Evolutionary conservation across 352 stramenopile species (phyloP).

Genomic region (Pythium myriotylum): DNA sequence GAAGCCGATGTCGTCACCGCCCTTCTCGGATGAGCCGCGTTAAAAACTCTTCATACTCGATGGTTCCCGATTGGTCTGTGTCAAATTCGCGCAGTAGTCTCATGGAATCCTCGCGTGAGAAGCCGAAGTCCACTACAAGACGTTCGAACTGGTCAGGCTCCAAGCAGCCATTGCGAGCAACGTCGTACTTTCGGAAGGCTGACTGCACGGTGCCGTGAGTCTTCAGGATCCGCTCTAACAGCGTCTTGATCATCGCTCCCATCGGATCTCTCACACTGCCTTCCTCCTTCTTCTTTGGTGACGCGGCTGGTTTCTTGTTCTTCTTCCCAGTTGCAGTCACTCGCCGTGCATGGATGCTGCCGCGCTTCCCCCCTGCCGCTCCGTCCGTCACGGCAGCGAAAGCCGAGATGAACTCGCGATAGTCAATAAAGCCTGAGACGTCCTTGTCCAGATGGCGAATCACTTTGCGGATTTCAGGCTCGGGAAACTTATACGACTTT

Average conservation of each 20-base stretch:
- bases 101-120: slow-evolving; percentile 35
- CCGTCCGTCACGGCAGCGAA: slow-evolving; percentile 38
- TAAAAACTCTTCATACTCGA: slow-evolving; percentile 64
- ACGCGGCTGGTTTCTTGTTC: not conserved
- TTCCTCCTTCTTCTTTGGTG: not conserved
- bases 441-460: slow-evolving; percentile 68
- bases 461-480: slow-evolving; percentile 71
- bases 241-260: slow-evolving; percentile 2
- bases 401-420: slow-evolving; percentile 63
- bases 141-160: slow-evolving; percentile 48
- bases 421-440: slow-evolving; percentile 76
- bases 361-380: slow-evolving; percentile 12
- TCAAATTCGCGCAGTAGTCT: slow-evolving; percentile 43
- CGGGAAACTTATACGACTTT: slow-evolving; percentile 57
- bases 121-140: slow-evolving; percentile 38
- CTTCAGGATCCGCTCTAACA: slow-evolving; percentile 43
- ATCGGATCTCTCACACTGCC: not conserved
- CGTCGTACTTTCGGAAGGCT: slow-evolving; percentile 56
- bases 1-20: not conserved
- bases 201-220: slow-evolving; percentile 53
- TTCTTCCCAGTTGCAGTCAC: not conserved
- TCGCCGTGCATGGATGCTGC: slow-evolving; percentile 9
- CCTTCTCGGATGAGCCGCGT: slow-evolving; percentile 4
- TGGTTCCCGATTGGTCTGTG: slow-evolving; percentile 44
- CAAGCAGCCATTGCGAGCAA: slow-evolving; percentile 38